Conservation (phyloP, 345 rosid species). For the Geranium rotundifolium region DNA sequence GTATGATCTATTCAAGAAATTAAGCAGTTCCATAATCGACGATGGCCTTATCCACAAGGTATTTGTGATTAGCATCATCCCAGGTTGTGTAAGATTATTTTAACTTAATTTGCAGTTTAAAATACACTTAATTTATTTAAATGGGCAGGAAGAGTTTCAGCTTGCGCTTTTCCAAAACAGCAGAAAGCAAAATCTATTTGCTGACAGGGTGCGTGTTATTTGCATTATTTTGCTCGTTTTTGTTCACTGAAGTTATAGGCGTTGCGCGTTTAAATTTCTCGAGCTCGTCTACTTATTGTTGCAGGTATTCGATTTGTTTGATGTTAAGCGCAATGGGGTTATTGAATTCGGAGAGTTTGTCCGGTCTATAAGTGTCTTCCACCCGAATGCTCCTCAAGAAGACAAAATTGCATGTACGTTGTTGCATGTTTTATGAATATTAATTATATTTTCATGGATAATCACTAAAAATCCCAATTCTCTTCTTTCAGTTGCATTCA, state of each 20-base stretch:
- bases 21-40: slow-evolving; percentile 43
- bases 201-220: slow-evolving; percentile 37
- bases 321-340: slow-evolving; percentile 16
- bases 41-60: slow-evolving; percentile 61
- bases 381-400: slow-evolving; percentile 18
- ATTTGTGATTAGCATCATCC: background rate
- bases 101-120: background rate
- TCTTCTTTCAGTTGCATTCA: slow-evolving; percentile 18
- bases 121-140: background rate
- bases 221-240: background rate
- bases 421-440: background rate
- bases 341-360: slow-evolving; percentile 30
- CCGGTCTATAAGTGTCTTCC: slow-evolving; percentile 21
- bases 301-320: slow-evolving; percentile 24
- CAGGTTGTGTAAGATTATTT: background rate
- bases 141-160: slow-evolving; percentile 43
- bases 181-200: slow-evolving; percentile 36
- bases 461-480: no score
- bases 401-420: slow-evolving; percentile 18
- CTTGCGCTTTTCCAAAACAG: slow-evolving; percentile 36
- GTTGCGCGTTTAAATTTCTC: no score
- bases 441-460: no score
- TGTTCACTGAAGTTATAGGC: background rate
- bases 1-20: slow-evolving; percentile 52
- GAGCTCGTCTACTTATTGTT: background rate